These are phyloP conservation scores for Exserohilum rostratum DNA, from an alignment of 2,329 filamentous ascomycete species.

Conservation along the genomic window DNA sequence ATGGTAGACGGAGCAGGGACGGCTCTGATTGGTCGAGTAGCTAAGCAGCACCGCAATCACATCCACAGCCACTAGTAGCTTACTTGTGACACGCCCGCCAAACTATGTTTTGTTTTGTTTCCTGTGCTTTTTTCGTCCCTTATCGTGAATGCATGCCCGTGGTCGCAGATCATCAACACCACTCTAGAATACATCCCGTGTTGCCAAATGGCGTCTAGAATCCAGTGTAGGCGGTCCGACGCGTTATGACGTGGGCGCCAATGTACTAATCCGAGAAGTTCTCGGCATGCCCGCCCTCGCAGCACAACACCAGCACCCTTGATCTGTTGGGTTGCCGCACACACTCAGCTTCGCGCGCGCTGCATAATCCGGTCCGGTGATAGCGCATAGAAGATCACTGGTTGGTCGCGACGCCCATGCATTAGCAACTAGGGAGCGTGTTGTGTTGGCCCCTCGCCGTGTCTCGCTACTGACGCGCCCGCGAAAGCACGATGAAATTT, in stretches of 20 bases:
- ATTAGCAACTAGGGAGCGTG: neutral
- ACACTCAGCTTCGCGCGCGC: neutral
- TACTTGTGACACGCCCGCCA: no score
- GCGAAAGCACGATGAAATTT: slow-evolving; percentile 60
- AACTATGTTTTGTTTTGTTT: neutral
- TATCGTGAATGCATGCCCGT: neutral
- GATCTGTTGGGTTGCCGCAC: neutral
- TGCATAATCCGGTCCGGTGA: neutral
- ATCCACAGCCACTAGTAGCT: slow-evolving; percentile 6
- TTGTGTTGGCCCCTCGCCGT: neutral
- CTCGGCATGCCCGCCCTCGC: slow-evolving; percentile 3
- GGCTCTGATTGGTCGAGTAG: slow-evolving; percentile 5
- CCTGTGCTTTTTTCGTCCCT: neutral
- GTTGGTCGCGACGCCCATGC: neutral
- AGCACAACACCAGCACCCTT: neutral
- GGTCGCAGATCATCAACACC: no score
- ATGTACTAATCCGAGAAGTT: slow-evolving; percentile 9
- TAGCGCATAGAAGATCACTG: neutral
- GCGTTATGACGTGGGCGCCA: slow-evolving; percentile 14
- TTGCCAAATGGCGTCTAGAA: no score
- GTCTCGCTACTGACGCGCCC: slow-evolving; percentile 16
- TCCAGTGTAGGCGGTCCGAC: neutral
- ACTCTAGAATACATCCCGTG: no score
- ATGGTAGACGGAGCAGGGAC: slow-evolving; percentile 27
- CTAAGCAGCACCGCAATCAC: neutral